Conservation (phyloP, 352 stramenopile species). For the Phytophthora pistaciae region DNA sequence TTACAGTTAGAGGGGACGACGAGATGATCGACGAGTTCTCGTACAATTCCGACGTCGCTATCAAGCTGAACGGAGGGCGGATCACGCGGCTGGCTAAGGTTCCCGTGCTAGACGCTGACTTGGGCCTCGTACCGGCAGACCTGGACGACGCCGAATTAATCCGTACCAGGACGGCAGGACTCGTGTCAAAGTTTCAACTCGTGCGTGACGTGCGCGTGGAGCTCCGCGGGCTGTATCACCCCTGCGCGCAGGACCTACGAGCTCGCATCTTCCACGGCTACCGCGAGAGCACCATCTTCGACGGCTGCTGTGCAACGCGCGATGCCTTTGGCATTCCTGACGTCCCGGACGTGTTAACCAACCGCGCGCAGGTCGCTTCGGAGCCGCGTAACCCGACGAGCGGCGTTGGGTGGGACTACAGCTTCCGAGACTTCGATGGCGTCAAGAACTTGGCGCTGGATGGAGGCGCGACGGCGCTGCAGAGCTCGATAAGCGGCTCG, state of each 20-base stretch:
- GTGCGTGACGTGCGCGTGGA: slow-evolving; percentile 57
- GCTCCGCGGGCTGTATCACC: slow-evolving; percentile 76
- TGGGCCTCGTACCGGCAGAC: slow-evolving; percentile 42
- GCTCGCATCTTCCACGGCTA: slow-evolving; percentile 62
- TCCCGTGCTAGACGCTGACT: slow-evolving; percentile 50
- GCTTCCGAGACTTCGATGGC: slow-evolving; percentile 60
- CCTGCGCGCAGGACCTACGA: slow-evolving; percentile 59
- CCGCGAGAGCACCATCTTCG: slow-evolving; percentile 51
- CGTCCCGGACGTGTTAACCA: slow-evolving; percentile 40
- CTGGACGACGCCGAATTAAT: slow-evolving; percentile 30
- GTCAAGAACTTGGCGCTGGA: slow-evolving; percentile 60
- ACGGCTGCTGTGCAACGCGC: slow-evolving; percentile 43
- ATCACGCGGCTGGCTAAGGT: slow-evolving; percentile 51
- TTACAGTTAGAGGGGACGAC: slow-evolving; percentile 34
- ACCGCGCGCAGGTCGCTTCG: slow-evolving; percentile 50
- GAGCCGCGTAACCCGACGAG: slow-evolving; percentile 61
- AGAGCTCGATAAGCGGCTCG: slow-evolving; percentile 71
- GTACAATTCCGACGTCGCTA: slow-evolving; percentile 46
- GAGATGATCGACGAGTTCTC: slow-evolving; percentile 50
- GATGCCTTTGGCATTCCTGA: slow-evolving; percentile 64
- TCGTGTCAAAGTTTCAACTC: slow-evolving; percentile 72
- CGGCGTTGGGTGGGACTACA: slow-evolving; percentile 77
- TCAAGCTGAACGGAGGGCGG: slow-evolving; percentile 59
- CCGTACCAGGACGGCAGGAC: slow-evolving; percentile 34
- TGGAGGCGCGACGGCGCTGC: slow-evolving; percentile 59